Evolutionary conservation across 805 yeast species (phyloP), one percentile per base, ranked within the genome.

Genomic region (Metschnikowia kofuensis): DNA sequence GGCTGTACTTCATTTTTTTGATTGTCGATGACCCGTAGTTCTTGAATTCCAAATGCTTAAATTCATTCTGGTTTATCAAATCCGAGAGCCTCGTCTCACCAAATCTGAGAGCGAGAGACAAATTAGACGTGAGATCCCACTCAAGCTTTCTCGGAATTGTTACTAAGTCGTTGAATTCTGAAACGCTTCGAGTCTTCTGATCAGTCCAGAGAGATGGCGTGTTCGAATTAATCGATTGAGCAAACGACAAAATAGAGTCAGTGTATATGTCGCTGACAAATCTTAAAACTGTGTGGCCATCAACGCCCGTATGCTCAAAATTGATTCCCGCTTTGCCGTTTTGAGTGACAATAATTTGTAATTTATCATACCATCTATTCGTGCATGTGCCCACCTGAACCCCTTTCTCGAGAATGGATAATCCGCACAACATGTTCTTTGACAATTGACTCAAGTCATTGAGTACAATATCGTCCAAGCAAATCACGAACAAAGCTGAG

Each of bases 231-330:
- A 90, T 89, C 12, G 87, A 77, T 59, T 80, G 83, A 9, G 97
- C 97, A 75, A 89, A 90, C 42, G 91, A 79, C 52, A 90, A 72
- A 45, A 90, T 89, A 1, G 96, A 85, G 64, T 90, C 97, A 0
- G 97, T 90, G 64, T 90, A 90, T 47, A 90, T 87, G 66, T 90
- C 97, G 36, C 89, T 82, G 12, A 89, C 96, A 71, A 87, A 85
- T 54, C 97, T 71, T 56, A 90, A 71, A 5, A 90, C 96, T 0
- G 97, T 90, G 66, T 90, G 97, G 48, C 97, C 97, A 68, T 90
- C 97, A 28, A 90, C 95, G 57, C 96, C 96, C 0, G 97, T 87
- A 62, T 90, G 94, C 62, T 90, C 97, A 63, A 90, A 90, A 66
- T 91, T 90, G 56, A 90, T 84, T 29, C 97, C 97, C 2, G 94